Evolutionary conservation across 371 early-diverging fungal species (phyloP).

Genomic region (Mortierella sp.): DNA sequence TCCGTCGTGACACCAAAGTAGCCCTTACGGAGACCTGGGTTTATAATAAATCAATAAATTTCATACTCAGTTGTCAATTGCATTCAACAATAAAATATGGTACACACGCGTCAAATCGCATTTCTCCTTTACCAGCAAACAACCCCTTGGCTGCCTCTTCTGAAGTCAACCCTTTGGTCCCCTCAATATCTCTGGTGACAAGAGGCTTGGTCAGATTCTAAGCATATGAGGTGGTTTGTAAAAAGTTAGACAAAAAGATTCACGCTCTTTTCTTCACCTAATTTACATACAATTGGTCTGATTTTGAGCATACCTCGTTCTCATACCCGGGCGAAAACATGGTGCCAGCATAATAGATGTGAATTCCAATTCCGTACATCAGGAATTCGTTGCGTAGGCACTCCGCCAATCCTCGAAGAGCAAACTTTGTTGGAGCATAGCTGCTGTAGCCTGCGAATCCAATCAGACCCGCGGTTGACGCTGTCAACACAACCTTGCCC

Average conservation of each 20-base stretch:
- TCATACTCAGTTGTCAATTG: background rate
- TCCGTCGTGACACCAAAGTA: conserved; percentile 68
- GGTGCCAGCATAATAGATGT: conserved; percentile 86
- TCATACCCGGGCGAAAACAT: conserved; percentile 88
- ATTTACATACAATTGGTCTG: conserved; percentile 20
- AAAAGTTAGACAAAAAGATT: background rate
- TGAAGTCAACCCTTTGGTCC: conserved; percentile 69
- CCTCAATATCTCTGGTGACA: conserved; percentile 87
- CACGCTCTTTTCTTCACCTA: background rate
- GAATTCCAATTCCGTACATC: conserved; percentile 76
- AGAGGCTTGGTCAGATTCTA: conserved; percentile 85
- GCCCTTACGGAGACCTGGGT: conserved; percentile 48
- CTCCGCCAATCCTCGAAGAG: conserved; percentile 85
- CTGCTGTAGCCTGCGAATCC: conserved; percentile 86
- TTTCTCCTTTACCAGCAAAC: conserved; percentile 12
- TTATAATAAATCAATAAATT: background rate
- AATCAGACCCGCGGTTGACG: conserved; percentile 81
- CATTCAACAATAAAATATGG: too few species aligned
- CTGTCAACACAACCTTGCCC: conserved; percentile 84
- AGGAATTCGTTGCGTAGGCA: conserved; percentile 80
- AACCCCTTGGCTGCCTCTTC: conserved; percentile 69
- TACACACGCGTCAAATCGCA: too few species aligned
- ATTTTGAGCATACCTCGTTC: conserved; percentile 57
- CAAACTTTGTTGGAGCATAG: conserved; percentile 91
- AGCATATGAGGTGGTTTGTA: background rate